Evolutionary conservation across 2,329 filamentous ascomycete genomes (phyloP).

Genomic region (Apiospora malaysiana): DNA sequence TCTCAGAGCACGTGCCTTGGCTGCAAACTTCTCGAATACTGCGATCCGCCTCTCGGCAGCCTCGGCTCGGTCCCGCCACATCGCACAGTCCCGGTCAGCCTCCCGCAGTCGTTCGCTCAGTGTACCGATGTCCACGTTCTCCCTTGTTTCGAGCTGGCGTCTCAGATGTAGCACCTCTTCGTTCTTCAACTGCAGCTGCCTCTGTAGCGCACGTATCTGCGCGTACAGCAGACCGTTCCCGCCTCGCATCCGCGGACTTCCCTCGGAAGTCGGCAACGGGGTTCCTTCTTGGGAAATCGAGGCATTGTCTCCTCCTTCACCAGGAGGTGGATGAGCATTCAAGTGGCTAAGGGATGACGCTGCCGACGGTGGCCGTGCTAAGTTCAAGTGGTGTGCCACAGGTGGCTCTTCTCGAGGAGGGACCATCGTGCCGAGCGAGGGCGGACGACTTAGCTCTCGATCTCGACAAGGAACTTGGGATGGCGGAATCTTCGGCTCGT

Average conservation of each 20-base stretch:
- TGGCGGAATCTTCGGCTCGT: constrained; percentile 27
- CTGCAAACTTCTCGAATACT: constrained; percentile 52
- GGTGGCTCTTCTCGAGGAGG: constrained; percentile 45
- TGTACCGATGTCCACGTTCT: constrained; percentile 49
- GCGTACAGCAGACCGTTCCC: constrained; percentile 48
- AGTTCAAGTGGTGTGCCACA: constrained; percentile 45
- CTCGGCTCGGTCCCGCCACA: constrained; percentile 62
- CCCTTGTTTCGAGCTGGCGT: constrained; percentile 51
- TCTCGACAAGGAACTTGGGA: constrained; percentile 28
- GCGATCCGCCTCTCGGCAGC: constrained; percentile 59
- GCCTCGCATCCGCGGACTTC: constrained; percentile 32
- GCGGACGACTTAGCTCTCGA: constrained; percentile 31
- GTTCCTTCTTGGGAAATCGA: background rate
- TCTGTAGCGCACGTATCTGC: constrained; percentile 56
- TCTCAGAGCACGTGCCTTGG: constrained; percentile 36
- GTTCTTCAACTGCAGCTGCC: constrained; percentile 49
- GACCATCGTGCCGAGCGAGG: constrained; percentile 46
- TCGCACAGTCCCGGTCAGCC: constrained; percentile 47
- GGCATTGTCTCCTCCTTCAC: constrained; percentile 19
- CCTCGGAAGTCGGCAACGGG: constrained; percentile 6
- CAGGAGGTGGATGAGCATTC: constrained; percentile 14
- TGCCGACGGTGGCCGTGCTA: constrained; percentile 42
- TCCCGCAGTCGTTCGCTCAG: constrained; percentile 55
- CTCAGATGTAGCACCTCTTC: constrained; percentile 54
- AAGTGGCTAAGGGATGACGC: constrained; percentile 28